Percentiles rank a stretch among this genome's conserved stretches.
Conservation (phyloP, 768 basidiomycete genomes). For the Tulasnella sp. region DNA sequence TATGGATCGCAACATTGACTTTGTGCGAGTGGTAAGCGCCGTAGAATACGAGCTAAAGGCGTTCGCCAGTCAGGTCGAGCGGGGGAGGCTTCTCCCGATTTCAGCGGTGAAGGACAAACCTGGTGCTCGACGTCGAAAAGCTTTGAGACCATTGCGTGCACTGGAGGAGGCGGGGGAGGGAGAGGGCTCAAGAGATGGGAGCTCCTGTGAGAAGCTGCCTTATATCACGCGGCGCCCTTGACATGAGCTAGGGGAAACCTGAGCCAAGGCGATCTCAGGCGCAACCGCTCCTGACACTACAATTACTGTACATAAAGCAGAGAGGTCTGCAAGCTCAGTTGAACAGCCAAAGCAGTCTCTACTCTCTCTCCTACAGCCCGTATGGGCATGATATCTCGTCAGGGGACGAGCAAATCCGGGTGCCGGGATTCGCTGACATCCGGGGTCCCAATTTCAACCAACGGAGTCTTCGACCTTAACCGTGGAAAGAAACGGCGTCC, state of each 20-base stretch:
- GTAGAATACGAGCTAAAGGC: constrained; percentile 76
- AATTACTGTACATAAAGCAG: neutral
- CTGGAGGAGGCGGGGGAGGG: neutral
- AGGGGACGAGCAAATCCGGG: neutral
- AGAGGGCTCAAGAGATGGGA: neutral
- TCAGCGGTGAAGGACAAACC: constrained; percentile 41
- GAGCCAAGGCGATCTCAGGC: too few relatives aligned
- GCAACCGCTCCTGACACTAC: neutral
- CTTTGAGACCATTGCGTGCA: constrained; percentile 26
- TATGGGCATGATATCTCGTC: neutral
- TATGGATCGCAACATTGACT: constrained; percentile 79
- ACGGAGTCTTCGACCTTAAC: neutral
- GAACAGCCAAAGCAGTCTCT: neutral
- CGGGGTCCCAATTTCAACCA: constrained; percentile 19
- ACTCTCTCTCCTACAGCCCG: neutral
- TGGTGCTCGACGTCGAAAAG: constrained; percentile 70
- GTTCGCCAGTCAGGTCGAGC: constrained; percentile 1
- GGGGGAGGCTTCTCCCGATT: neutral
- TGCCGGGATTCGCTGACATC: constrained; percentile 10
- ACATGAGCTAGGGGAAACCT: neutral
- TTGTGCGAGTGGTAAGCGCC: constrained; percentile 87
- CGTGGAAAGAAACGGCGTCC: constrained; percentile 9
- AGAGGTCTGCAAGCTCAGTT: neutral
- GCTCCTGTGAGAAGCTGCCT: constrained; percentile 7
- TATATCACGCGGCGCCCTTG: neutral